These are phyloP conservation scores for Volvariella volvacea DNA, from an alignment of 1,284 basidiomycete genomes.

Conservation along the genomic window DNA sequence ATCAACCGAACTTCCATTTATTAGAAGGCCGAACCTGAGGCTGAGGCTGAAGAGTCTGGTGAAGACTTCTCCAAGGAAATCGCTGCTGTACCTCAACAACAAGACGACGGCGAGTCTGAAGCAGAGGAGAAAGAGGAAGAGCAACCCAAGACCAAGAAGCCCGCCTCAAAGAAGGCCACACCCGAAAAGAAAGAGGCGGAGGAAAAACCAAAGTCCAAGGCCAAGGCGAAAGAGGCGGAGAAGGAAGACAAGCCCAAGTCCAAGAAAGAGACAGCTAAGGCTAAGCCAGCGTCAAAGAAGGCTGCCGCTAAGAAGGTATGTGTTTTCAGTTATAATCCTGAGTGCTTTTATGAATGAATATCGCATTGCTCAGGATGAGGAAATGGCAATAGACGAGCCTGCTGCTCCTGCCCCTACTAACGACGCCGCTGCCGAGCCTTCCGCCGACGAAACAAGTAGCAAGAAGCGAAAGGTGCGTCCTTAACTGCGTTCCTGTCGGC, in stretches of 20 bases:
- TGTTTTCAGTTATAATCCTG: too few species aligned
- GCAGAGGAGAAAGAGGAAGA: constrained; percentile 27
- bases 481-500: background rate
- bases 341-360: too few species aligned
- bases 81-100: constrained; percentile 21
- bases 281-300: constrained; percentile 6
- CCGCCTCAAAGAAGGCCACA: constrained; percentile 21
- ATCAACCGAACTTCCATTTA: constrained; percentile 1
- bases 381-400: constrained; percentile 1
- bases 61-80: constrained; percentile 37
- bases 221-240: constrained; percentile 24
- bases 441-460: constrained; percentile 4
- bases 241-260: too few species aligned
- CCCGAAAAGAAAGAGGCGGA: constrained; percentile 17
- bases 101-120: constrained; percentile 21
- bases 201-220: constrained; percentile 19
- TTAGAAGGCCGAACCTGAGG: constrained; percentile 14
- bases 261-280: constrained; percentile 10
- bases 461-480: constrained; percentile 8
- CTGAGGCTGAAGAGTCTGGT: constrained; percentile 28
- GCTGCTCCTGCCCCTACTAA: too few species aligned
- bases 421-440: background rate
- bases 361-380: constrained; percentile 1
- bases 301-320: constrained; percentile 5
- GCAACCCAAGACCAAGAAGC: constrained; percentile 26